phyloP scores from a whole-genome alignment of 164 flowering plant species.

The Chloranthus sessilifolius region DNA sequence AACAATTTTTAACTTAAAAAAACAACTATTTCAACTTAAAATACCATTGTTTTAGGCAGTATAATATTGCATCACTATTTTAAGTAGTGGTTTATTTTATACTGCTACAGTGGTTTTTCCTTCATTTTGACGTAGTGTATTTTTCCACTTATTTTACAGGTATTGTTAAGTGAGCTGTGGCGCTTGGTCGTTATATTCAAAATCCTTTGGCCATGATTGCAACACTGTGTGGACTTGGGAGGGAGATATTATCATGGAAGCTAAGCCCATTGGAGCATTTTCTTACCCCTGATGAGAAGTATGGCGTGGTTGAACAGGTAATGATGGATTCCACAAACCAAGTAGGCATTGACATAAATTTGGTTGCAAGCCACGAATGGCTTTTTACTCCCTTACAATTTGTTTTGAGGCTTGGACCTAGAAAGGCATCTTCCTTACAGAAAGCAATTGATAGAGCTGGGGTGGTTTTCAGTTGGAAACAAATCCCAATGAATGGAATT shows the following conservation, averaged over 20 bases:
- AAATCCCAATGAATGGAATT: constrained; percentile 48
- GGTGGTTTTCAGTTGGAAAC: constrained; percentile 67
- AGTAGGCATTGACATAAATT: constrained; percentile 87
- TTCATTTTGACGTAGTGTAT: too few relatives aligned
- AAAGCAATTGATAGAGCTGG: constrained; percentile 77
- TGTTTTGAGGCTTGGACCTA: constrained; percentile 90
- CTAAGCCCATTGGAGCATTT: constrained; percentile 59
- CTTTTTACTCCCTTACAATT: constrained; percentile 86
- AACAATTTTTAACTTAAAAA: too few relatives aligned
- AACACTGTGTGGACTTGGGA: constrained; percentile 90
- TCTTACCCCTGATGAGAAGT: constrained; percentile 90
- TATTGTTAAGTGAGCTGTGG: constrained; percentile 91
- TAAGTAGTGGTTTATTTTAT: too few relatives aligned
- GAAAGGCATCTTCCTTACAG: constrained; percentile 88
- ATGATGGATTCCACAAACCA: constrained; percentile 95
- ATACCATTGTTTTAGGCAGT: too few relatives aligned
- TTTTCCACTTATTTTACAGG: constrained; percentile 53
- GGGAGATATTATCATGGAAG: constrained; percentile 92
- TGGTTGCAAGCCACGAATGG: constrained; percentile 94
- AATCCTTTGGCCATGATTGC: constrained; percentile 96
- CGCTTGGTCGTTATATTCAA: constrained; percentile 92
- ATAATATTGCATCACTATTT: too few relatives aligned
- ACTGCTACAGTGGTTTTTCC: too few relatives aligned
- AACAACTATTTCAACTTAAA: too few relatives aligned
- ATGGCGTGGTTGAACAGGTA: constrained; percentile 80